phyloP scores from a whole-genome alignment of 2,329 filamentous ascomycete species.

The Penicillium decumbens region DNA sequence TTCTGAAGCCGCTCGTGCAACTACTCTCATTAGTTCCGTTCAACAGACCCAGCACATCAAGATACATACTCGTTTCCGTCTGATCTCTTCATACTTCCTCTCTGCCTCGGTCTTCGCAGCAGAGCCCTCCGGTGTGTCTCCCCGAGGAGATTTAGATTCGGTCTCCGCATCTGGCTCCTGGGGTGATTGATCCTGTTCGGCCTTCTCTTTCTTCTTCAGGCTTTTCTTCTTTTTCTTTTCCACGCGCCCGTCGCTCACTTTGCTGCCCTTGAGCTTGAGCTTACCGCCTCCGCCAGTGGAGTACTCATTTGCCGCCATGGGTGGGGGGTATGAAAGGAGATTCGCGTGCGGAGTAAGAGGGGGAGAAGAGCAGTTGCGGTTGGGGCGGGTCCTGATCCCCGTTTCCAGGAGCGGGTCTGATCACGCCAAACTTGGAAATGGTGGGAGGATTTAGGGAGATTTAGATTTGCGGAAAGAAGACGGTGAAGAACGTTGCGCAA shows the following conservation, averaged over 20 bases:
- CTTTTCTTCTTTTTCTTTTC: constrained; percentile 51
- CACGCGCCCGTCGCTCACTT: constrained; percentile 50
- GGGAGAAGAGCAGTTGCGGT: constrained; percentile 1
- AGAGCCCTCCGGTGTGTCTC: constrained; percentile 6
- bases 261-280: constrained; percentile 78
- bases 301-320: constrained; percentile 60
- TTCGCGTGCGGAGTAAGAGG: constrained; percentile 21
- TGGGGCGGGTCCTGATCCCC: not conserved
- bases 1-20: constrained; percentile 74
- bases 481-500: not conserved
- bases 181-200: constrained; percentile 12
- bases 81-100: constrained; percentile 70
- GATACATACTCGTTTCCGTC: constrained; percentile 67
- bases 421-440: not conserved
- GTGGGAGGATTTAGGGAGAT: not conserved
- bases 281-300: constrained; percentile 63
- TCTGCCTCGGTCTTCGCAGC: constrained; percentile 78
- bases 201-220: constrained; percentile 30
- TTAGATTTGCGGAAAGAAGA: not conserved
- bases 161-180: constrained; percentile 15
- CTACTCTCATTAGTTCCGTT: constrained; percentile 43
- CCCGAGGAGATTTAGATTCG: not conserved
- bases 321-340: not conserved
- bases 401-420: not conserved
- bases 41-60: not conserved